Base-by-base conservation (phyloP, 495 filamentous ascomycete species). In the Umbilicaria muhlenbergii region DNA sequence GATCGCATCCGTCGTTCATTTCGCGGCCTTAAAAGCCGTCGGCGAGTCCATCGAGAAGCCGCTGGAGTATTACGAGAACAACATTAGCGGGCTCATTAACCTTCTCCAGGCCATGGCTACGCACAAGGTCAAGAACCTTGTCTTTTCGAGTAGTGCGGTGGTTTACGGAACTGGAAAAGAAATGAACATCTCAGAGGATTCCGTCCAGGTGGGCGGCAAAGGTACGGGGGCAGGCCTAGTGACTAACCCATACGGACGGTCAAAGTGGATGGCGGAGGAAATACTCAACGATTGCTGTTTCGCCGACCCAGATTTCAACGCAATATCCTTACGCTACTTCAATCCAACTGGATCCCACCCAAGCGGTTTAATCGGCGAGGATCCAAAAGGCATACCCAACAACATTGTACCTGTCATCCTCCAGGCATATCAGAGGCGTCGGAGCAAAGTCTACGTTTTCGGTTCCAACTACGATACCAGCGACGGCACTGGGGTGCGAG, bases 321-420 rank as follows among this genome's bases (percentile, higher is more conserved):
- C 78, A 47, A 70, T 77, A 17, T 71, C 73, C 14, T 64, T 81
- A 11, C 66, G 77, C 14, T 81, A 81, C 52, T 81, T 81, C 64
- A 81, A 80, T 46, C 77, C 77, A 5, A 70, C 78, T 24, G 77
- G 77, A 5, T 80, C 74, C 54, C 71, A 81, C 45, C 62, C 76
- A 32, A 76, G 73, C 0, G 77, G 77, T 15, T 54, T 78, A 3
- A 59, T 81, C n/a, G 75, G 75, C 31, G 77, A 81, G 56, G 73
- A 76, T 53, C 75, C 77, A n/a, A 60, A 69, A 42, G 69, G 71
- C 42, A 67, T 62, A 21, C 73, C 77, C 5, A 79, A 69, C 33
- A 81, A 81, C 43, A 64, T 81, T 42, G 70, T 78, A 38, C 77
- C 77, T 0, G 73, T 78, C 2, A 64, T 80, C 19, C 61, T 70